Conservation (phyloP, 805 yeast genomes). For the Maudiozyma barnettii region DNA sequence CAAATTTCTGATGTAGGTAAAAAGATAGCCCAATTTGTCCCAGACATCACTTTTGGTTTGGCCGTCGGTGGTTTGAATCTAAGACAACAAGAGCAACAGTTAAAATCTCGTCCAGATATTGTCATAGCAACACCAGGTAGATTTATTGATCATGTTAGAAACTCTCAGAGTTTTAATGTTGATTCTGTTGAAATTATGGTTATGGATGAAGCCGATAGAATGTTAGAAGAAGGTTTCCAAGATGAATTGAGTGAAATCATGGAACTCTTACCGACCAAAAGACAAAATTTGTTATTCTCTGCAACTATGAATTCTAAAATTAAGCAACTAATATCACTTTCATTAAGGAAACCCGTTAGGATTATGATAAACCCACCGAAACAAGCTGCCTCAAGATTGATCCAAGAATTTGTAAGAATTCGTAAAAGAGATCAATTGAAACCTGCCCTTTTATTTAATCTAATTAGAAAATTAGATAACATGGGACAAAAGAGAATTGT, state of each 20-base stretch:
- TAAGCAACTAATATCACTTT: conserved; percentile 76
- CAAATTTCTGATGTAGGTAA: conserved; percentile 93
- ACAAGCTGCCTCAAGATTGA: conserved; percentile 81
- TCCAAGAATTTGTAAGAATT: conserved; percentile 90
- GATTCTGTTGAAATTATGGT: conserved; percentile 88
- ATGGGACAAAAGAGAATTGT: conserved; percentile 63
- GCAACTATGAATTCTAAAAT: conserved; percentile 97
- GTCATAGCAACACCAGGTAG: conserved; percentile 99
- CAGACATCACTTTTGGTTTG: conserved; percentile 73
- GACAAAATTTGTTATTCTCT: conserved; percentile 90
- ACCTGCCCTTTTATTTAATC: conserved; percentile 69
- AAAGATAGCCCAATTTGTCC: conserved; percentile 68
- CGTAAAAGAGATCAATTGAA: conserved; percentile 79
- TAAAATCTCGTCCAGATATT: conserved; percentile 86
- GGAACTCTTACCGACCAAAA: conserved; percentile 73
- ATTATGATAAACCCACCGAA: conserved; percentile 96
- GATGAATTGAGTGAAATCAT: conserved; percentile 87
- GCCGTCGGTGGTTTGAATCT: conserved; percentile 98
- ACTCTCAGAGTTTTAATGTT: conserved; percentile 85
- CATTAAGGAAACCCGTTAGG: conserved; percentile 83
- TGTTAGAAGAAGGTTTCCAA: conserved; percentile 98
- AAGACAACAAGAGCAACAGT: conserved; percentile 90
- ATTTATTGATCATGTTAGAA: conserved; percentile 91
- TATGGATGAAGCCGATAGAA: conserved; percentile 96
- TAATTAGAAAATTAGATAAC: conserved; percentile 59